These are phyloP conservation scores for Corrigiola litoralis DNA, from an alignment of 179 eudicot species.

Conservation along the genomic window DNA sequence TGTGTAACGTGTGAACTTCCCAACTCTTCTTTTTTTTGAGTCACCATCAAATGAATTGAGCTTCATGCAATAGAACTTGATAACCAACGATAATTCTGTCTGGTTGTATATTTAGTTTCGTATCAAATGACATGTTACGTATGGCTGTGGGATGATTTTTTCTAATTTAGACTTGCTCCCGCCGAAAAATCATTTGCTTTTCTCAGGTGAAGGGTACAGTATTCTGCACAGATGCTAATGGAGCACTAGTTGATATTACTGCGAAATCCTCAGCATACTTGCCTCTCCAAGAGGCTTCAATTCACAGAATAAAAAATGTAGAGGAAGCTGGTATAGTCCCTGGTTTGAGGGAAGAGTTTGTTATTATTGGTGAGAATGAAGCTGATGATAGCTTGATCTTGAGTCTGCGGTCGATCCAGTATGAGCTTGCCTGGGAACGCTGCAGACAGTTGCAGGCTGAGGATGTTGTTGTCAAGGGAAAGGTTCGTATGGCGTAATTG, in stretches of 20 bases:
- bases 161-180: too few relatives aligned
- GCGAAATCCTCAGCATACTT: conserved; percentile 90
- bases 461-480: conserved; percentile 87
- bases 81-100: too few relatives aligned
- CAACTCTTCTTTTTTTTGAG: too few relatives aligned
- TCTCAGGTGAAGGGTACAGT: conserved; percentile 80
- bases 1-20: too few relatives aligned
- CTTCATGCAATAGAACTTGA: too few relatives aligned
- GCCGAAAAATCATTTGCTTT: too few relatives aligned
- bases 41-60: too few relatives aligned
- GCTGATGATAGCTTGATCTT: conserved; percentile 79
- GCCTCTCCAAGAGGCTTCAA: conserved; percentile 76
- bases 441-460: conserved; percentile 96
- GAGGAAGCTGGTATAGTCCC: conserved; percentile 83
- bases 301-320: conserved; percentile 62
- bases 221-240: conserved; percentile 53
- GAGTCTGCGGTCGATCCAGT: conserved; percentile 68
- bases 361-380: conserved; percentile 74
- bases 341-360: conserved; percentile 71
- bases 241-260: conserved; percentile 82
- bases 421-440: conserved; percentile 93
- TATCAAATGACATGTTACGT: too few relatives aligned
- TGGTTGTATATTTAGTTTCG: too few relatives aligned
- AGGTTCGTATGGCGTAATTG: conserved; percentile 41
- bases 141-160: too few relatives aligned